These are phyloP conservation scores for Chrysanthemum makinoi DNA, from an alignment of 129 eudicot genomes.

Conservation along the genomic window DNA sequence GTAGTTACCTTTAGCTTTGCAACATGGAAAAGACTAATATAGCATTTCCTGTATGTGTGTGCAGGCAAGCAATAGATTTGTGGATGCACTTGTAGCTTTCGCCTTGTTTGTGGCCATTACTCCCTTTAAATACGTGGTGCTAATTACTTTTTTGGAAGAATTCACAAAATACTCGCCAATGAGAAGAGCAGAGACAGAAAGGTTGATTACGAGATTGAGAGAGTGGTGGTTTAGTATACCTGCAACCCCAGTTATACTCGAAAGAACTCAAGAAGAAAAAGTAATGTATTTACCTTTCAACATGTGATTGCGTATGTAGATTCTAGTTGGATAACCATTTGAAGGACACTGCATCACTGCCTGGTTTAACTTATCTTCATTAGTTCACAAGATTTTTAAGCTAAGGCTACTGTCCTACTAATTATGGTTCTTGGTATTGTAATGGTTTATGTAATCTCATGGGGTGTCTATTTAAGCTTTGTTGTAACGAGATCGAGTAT, in stretches of 20 bases:
- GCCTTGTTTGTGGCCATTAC: conserved; percentile 55
- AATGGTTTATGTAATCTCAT: too few species aligned
- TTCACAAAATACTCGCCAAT: conserved; percentile 78
- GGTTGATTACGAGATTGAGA: conserved; percentile 60
- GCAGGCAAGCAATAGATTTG: conserved; percentile 83
- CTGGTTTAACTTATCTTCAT: too few species aligned
- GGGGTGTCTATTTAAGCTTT: too few species aligned
- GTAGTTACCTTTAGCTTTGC: background rate
- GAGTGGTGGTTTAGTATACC: conserved; percentile 99
- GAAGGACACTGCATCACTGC: too few species aligned
- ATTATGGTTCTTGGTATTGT: too few species aligned
- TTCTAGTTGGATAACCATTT: too few species aligned
- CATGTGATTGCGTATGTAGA: background rate
- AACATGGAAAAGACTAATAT: conserved; percentile 3
- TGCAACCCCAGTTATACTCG: conserved; percentile 82
- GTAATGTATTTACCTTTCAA: conserved; percentile 15
- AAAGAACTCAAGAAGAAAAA: conserved; percentile 64
- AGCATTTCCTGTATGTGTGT: background rate
- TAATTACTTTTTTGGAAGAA: conserved; percentile 54
- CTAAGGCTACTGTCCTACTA: too few species aligned
- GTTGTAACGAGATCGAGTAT: too few species aligned
- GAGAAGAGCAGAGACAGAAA: conserved; percentile 66
- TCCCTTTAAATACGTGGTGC: conserved; percentile 49
- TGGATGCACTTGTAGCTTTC: conserved; percentile 37
- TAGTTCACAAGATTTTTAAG: too few species aligned